These are phyloP conservation scores for Neospora caninum DNA, from an alignment of 169 alveolate species.

Conservation along the genomic window DNA sequence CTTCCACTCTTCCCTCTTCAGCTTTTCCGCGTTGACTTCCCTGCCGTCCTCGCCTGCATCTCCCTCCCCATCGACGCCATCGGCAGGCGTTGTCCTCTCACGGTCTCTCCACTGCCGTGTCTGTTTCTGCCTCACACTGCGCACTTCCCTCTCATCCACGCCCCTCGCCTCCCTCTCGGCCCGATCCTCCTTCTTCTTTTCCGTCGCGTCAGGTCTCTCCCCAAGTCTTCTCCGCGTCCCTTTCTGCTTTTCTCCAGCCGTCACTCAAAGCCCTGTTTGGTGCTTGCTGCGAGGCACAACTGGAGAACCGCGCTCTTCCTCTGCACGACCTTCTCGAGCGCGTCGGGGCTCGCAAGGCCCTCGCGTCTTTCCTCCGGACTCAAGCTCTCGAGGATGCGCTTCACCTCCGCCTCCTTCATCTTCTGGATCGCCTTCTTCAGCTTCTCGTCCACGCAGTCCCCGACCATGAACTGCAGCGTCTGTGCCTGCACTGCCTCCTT, in stretches of 20 bases:
- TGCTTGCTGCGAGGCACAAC: slow-evolving; percentile 17
- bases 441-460: slow-evolving; percentile 4
- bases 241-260: not conserved
- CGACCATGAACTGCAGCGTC: not conserved
- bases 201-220: not conserved
- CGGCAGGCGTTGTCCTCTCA: no score
- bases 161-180: not conserved
- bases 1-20: not conserved
- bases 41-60: no score
- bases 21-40: not conserved
- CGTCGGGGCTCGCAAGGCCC: not conserved
- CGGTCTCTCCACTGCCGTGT: no score
- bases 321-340: slow-evolving; percentile 26
- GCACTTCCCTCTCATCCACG: not conserved
- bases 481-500: not conserved
- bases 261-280: slow-evolving; percentile 11
- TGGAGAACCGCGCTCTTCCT: slow-evolving; percentile 24
- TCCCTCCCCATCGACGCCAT: no score
- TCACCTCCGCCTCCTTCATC: slow-evolving; percentile 35
- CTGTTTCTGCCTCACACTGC: not conserved
- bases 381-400: not conserved
- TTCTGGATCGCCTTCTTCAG: slow-evolving; percentile 5
- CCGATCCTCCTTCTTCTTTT: no score
- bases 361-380: not conserved
- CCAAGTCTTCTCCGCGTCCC: not conserved